phyloP scores from a whole-genome alignment of 108 stramenopile species.

The Stephanodiscus triporus region DNA sequence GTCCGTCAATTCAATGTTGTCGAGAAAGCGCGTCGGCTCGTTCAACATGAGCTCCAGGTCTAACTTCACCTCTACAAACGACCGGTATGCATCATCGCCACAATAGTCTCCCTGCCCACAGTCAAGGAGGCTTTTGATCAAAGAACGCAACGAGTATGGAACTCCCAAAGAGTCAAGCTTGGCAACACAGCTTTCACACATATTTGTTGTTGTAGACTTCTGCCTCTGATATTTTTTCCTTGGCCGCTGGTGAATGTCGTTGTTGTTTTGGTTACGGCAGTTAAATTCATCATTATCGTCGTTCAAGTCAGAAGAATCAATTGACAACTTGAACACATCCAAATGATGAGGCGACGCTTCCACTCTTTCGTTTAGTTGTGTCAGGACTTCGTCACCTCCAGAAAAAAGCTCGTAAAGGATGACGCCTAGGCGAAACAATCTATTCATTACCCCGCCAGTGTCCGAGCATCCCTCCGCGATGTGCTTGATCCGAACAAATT shows the following conservation, averaged over 20 bases:
- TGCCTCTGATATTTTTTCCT: slow-evolving; percentile 6
- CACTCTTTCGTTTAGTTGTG: neutral
- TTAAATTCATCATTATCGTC: neutral
- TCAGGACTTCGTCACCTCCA: neutral
- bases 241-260: neutral
- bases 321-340: neutral
- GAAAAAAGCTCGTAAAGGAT: slow-evolving; percentile 18
- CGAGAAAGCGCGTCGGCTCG: slow-evolving; percentile 27
- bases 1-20: neutral
- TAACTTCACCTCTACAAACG: slow-evolving; percentile 16
- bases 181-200: neutral
- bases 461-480: neutral
- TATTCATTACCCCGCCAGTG: slow-evolving; percentile 1
- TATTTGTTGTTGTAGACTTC: neutral
- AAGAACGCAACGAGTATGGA: slow-evolving; percentile 9
- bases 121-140: slow-evolving; percentile 24
- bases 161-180: slow-evolving; percentile 12
- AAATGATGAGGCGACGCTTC: neutral
- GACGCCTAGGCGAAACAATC: slow-evolving; percentile 21
- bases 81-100: slow-evolving; percentile 27
- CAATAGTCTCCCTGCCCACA: slow-evolving; percentile 16
- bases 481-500: neutral
- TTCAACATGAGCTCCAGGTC: slow-evolving; percentile 30
- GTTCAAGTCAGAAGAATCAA: slow-evolving; percentile 5
- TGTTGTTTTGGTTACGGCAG: neutral